Evolutionary conservation across 192 early-diverging fungal species (phyloP).

Genomic region (Radiomyces spectabilis): DNA sequence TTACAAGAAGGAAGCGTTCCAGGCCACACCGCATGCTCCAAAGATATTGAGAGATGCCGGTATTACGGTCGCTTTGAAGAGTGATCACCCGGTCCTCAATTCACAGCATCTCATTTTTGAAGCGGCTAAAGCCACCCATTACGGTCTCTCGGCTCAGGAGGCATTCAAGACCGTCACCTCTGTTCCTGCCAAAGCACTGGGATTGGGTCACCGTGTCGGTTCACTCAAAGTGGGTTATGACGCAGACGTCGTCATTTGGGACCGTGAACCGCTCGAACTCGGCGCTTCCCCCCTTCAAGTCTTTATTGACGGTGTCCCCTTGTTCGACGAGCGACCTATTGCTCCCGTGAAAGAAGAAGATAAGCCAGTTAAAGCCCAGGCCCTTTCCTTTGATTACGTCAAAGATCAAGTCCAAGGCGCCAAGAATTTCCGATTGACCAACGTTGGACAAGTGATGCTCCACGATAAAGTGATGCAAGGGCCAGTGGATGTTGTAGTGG

Average conservation of each 20-base stretch:
- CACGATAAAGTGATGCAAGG: constrained; percentile 8
- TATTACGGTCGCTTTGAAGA: constrained; percentile 68
- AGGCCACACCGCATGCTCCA: constrained; percentile 48
- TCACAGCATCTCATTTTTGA: constrained; percentile 69
- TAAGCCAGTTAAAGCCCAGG: constrained; percentile 24
- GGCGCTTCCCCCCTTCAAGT: constrained; percentile 71
- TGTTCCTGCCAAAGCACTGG: constrained; percentile 61
- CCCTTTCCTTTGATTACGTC: constrained; percentile 5
- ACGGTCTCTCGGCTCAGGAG: constrained; percentile 52
- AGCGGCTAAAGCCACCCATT: constrained; percentile 65
- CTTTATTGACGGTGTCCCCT: constrained; percentile 61
- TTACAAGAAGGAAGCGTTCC: constrained; percentile 75
- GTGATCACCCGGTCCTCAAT: constrained; percentile 74
- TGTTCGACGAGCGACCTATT: constrained; percentile 35
- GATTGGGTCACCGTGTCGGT: constrained; percentile 61
- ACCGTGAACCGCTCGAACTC: constrained; percentile 55
- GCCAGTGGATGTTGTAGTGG: constrained; percentile 37
- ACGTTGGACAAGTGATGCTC: constrained; percentile 31
- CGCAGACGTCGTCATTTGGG: constrained; percentile 79
- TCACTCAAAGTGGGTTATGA: constrained; percentile 58
- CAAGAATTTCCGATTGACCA: constrained; percentile 35
- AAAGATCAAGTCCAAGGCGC: constrained; percentile 2
- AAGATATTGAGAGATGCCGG: constrained; percentile 58
- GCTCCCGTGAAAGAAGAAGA: constrained; percentile 8
- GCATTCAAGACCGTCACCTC: constrained; percentile 62